Conservation (phyloP, 2,329 filamentous ascomycete genomes). For the Fusarium goolgardi region DNA sequence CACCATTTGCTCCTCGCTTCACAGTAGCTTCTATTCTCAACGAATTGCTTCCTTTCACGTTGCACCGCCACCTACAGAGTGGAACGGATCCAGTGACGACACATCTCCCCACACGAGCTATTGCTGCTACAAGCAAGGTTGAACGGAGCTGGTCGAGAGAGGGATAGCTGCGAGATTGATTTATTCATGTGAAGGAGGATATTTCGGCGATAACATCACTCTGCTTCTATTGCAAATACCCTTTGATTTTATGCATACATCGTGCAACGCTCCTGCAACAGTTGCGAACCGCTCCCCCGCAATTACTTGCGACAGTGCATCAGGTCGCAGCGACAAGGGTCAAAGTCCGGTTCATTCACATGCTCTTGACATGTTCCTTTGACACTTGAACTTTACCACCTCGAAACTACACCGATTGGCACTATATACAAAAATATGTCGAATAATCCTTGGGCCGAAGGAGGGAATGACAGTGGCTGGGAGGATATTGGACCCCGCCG, state of each 20-base stretch:
- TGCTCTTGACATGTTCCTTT: conserved; percentile 28
- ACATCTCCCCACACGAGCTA: conserved; percentile 38
- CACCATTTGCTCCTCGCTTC: not conserved
- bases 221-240: not conserved
- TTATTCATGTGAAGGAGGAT: not conserved
- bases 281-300: conserved; percentile 32
- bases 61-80: conserved; percentile 40
- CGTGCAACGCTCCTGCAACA: conserved; percentile 13
- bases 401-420: conserved; percentile 13
- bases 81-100: conserved; percentile 45
- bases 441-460: conserved; percentile 45
- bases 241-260: conserved; percentile 21
- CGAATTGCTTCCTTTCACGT: conserved; percentile 18
- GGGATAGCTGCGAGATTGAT: conserved; percentile 3
- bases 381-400: conserved; percentile 2
- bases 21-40: conserved; percentile 6
- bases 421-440: conserved; percentile 23
- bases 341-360: not conserved
- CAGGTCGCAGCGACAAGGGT: conserved; percentile 15
- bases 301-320: conserved; percentile 27
- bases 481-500: conserved; percentile 41
- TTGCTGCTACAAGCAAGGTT: conserved; percentile 17
- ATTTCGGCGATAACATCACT: not conserved
- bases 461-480: conserved; percentile 40
- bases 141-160: conserved; percentile 10